phyloP scores from a whole-genome alignment of 306 rosid genomes.

The Corylus avellana region DNA sequence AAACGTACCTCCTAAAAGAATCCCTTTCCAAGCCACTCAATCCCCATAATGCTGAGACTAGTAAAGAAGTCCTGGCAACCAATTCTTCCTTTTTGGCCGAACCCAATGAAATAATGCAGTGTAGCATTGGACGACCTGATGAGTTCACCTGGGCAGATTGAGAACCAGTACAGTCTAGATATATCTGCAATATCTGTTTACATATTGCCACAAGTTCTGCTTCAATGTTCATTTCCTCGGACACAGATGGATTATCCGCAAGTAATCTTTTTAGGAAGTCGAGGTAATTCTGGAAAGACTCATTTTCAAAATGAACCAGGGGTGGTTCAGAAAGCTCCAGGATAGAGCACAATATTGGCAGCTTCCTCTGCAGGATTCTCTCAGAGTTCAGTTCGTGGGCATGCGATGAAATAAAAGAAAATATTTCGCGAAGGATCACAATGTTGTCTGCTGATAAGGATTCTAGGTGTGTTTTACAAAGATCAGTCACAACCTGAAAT shows the following conservation, averaged over 20 bases:
- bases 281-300: constrained; percentile 73
- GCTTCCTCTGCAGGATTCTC: constrained; percentile 64
- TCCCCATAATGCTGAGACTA: constrained; percentile 72
- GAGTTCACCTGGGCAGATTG: constrained; percentile 36
- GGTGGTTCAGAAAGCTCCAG: constrained; percentile 92
- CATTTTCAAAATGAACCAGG: constrained; percentile 96
- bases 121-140: constrained; percentile 38
- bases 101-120: constrained; percentile 73
- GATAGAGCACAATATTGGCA: constrained; percentile 81
- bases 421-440: constrained; percentile 61
- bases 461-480: constrained; percentile 56
- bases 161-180: constrained; percentile 66
- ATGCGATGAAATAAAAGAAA: constrained; percentile 69
- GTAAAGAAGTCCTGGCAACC: constrained; percentile 74
- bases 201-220: constrained; percentile 65
- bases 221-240: constrained; percentile 60
- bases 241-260: constrained; percentile 24
- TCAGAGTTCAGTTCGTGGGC: constrained; percentile 74
- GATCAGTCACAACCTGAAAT: constrained; percentile 68
- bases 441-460: constrained; percentile 57
- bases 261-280: constrained; percentile 63
- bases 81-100: constrained; percentile 86
- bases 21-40: constrained; percentile 57
- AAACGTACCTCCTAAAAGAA: constrained; percentile 63
- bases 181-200: constrained; percentile 66